Evolutionary conservation across 306 rosid genomes (phyloP).

Genomic region (Begonia fuchsioides): DNA sequence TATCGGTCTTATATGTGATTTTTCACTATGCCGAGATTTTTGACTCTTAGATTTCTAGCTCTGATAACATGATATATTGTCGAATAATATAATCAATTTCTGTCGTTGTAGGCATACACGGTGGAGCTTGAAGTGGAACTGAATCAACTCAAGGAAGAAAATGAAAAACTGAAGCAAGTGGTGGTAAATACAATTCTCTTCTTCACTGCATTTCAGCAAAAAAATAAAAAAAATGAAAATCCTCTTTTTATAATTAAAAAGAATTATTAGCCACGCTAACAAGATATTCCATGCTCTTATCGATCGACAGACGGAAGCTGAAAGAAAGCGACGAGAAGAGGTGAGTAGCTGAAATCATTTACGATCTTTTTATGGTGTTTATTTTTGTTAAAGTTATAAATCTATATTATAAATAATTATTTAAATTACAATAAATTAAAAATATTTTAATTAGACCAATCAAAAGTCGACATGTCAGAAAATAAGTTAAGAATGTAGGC

Average conservation of each 20-base stretch:
- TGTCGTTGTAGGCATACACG: slow-evolving; percentile 45
- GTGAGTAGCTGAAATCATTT: slow-evolving; percentile 8
- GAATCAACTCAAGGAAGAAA: slow-evolving; percentile 43
- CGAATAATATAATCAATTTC: too few relatives aligned
- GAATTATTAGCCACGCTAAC: background rate
- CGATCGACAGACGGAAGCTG: slow-evolving; percentile 45
- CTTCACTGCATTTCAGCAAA: background rate
- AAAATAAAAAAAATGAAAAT: too few relatives aligned
- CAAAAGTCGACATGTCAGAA: too few relatives aligned
- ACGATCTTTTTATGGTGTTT: background rate
- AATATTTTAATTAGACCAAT: too few relatives aligned
- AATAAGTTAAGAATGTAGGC: too few relatives aligned
- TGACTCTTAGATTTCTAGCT: too few relatives aligned
- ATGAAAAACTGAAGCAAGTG: slow-evolving; percentile 31
- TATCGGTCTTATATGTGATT: too few relatives aligned
- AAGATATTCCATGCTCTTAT: slow-evolving; percentile 2
- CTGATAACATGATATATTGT: too few relatives aligned
- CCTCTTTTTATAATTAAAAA: background rate
- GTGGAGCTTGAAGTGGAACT: slow-evolving; percentile 63
- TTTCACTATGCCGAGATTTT: too few relatives aligned
- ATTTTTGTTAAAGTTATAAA: too few relatives aligned
- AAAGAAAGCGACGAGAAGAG: slow-evolving; percentile 36
- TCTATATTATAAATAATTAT: too few relatives aligned
- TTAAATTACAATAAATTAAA: too few relatives aligned
- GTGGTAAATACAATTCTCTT: slow-evolving; percentile 22